Evolutionary conservation across 805 yeast genomes (phyloP).

Genomic region (Wickerhamiella kurtzmanii): DNA sequence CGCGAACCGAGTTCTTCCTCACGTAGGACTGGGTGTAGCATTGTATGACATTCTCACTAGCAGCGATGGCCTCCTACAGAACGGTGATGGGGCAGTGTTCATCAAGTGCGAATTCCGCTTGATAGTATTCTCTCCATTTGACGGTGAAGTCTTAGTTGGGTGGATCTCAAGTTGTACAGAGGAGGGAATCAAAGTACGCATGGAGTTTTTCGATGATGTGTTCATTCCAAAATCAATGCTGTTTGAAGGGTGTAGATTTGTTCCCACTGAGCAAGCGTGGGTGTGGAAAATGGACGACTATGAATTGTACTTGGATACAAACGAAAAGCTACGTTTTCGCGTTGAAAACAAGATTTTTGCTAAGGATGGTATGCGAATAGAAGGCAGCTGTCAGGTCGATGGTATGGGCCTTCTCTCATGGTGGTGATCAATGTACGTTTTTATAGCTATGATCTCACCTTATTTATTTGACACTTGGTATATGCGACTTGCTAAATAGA

Average conservation of each 20-base stretch:
- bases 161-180: constrained; percentile 81
- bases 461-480: too few species aligned
- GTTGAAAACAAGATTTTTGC: constrained; percentile 75
- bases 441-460: too few species aligned
- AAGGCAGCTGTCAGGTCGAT: constrained; percentile 86
- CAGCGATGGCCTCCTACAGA: constrained; percentile 78
- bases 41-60: constrained; percentile 73
- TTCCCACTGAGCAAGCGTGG: constrained; percentile 80
- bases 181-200: constrained; percentile 71
- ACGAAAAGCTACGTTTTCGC: constrained; percentile 83
- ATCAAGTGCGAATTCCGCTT: constrained; percentile 58
- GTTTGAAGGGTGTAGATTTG: constrained; percentile 61
- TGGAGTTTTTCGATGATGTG: constrained; percentile 86
- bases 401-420: constrained; percentile 95
- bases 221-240: constrained; percentile 73
- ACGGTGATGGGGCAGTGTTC: constrained; percentile 88
- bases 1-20: constrained; percentile 71
- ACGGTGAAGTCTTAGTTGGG: constrained; percentile 85
- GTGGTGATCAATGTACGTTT: too few species aligned
- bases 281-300: constrained; percentile 69
- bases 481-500: too few species aligned
- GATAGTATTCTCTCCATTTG: constrained; percentile 82
- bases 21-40: constrained; percentile 71
- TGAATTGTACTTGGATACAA: constrained; percentile 72
- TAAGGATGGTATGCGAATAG: constrained; percentile 66